A percentile compares a stretch with the other conserved stretches of the same genome.
phyloP scores from a whole-genome alignment of 2,329 filamentous ascomycete genomes.

The Paecilomyces dactylethromorphus region DNA sequence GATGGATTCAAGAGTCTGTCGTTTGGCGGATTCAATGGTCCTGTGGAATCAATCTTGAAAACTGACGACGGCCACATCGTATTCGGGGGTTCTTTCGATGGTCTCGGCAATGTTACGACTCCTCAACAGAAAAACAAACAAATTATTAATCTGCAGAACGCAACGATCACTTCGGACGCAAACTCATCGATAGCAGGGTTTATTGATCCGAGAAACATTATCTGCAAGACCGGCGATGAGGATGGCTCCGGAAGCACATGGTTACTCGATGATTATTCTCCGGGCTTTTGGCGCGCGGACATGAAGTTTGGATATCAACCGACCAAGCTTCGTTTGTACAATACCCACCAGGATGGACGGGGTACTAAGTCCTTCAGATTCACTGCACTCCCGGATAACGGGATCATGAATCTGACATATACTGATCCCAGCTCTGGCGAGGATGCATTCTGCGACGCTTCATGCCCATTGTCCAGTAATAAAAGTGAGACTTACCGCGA shows the following conservation, averaged over 20 bases:
- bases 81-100: constrained; percentile 86
- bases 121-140: constrained; percentile 57
- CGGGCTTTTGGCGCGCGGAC: constrained; percentile 76
- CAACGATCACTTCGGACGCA: constrained; percentile 62
- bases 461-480: constrained; percentile 76
- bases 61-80: constrained; percentile 76
- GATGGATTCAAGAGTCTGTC: constrained; percentile 72
- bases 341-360: constrained; percentile 74
- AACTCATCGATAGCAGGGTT: constrained; percentile 59
- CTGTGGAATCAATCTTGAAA: constrained; percentile 78
- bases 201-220: constrained; percentile 68
- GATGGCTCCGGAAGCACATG: constrained; percentile 72
- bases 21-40: constrained; percentile 92
- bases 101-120: constrained; percentile 68
- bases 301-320: constrained; percentile 82
- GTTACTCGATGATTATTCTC: constrained; percentile 66
- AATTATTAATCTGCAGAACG: constrained; percentile 75
- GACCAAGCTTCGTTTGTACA: constrained; percentile 80
- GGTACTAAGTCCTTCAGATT: constrained; percentile 86
- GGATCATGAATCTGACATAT: constrained; percentile 95
- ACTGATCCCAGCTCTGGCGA: constrained; percentile 65
- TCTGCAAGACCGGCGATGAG: constrained; percentile 67
- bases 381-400: constrained; percentile 75
- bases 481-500: constrained; percentile 67
- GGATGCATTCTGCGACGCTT: constrained; percentile 67